Conservation (phyloP, 352 stramenopile species). For the Halophytophthora batemanensis region DNA sequence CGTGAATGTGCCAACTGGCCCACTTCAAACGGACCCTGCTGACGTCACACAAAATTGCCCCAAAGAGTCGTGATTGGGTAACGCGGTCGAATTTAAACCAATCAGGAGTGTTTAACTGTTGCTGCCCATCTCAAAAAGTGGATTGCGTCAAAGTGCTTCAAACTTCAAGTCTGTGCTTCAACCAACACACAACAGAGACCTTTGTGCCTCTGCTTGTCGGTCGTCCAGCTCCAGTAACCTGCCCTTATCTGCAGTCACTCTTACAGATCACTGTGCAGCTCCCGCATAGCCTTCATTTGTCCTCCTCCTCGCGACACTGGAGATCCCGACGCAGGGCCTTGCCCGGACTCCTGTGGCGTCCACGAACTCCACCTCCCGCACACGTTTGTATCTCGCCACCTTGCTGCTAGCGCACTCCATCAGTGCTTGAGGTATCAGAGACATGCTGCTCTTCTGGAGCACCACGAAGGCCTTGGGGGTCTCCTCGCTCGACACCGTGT, state of each 20-base stretch:
- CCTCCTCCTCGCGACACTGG: constrained; percentile 38
- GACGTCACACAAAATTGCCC: too few species aligned
- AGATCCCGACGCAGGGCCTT: constrained; percentile 89
- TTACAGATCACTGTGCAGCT: constrained; percentile 11
- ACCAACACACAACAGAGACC: too few species aligned
- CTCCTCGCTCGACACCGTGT: constrained; percentile 76
- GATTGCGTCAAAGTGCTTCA: too few species aligned
- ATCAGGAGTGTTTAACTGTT: too few species aligned
- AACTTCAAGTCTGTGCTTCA: too few species aligned
- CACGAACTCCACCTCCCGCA: constrained; percentile 85
- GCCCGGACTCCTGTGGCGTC: constrained; percentile 84
- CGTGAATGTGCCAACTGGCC: too few species aligned
- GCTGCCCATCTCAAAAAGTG: too few species aligned
- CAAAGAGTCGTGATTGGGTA: too few species aligned
- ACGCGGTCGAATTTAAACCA: too few species aligned
- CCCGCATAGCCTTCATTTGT: constrained; percentile 22
- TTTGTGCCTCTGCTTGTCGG: too few species aligned
- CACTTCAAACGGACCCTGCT: too few species aligned
- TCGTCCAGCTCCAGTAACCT: too few species aligned
- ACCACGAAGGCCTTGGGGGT: constrained; percentile 90
- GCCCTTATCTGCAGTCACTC: neutral
- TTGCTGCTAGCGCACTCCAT: constrained; percentile 75
- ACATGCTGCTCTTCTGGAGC: constrained; percentile 34
- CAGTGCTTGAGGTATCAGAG: constrained; percentile 13
- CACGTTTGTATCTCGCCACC: constrained; percentile 82